phyloP scores from a whole-genome alignment of 2,329 filamentous ascomycete genomes.

The Cladosporium sp. region DNA sequence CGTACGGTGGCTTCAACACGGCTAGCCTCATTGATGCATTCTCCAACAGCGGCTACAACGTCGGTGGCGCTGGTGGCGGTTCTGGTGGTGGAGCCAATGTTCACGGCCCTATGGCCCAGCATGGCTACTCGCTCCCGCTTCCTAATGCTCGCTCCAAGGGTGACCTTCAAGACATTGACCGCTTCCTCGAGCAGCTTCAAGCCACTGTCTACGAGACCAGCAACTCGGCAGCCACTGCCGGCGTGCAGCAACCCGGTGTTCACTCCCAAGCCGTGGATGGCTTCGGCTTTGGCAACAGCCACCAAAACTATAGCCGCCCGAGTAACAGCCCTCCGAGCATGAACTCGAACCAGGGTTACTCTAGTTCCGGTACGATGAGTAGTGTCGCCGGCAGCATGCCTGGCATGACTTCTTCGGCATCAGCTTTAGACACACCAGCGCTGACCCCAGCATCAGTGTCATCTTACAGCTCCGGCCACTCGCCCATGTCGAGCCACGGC shows the following conservation, averaged over 20 bases:
- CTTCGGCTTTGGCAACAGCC: slow-evolving; percentile 51
- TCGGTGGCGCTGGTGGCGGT: slow-evolving; percentile 17
- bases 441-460: slow-evolving; percentile 71
- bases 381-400: slow-evolving; percentile 36
- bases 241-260: slow-evolving; percentile 68
- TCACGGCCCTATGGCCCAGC: slow-evolving; percentile 58
- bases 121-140: slow-evolving; percentile 79
- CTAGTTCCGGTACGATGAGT: slow-evolving; percentile 23
- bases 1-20: slow-evolving; percentile 28
- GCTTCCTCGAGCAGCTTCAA: slow-evolving; percentile 93
- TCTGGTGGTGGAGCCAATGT: slow-evolving; percentile 44
- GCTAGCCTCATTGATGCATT: slow-evolving; percentile 34
- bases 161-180: slow-evolving; percentile 89
- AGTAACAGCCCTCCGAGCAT: slow-evolving; percentile 53
- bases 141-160: slow-evolving; percentile 91
- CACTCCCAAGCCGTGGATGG: slow-evolving; percentile 51
- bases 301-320: slow-evolving; percentile 46
- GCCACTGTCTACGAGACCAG: slow-evolving; percentile 92
- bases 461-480: slow-evolving; percentile 73
- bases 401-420: slow-evolving; percentile 38
- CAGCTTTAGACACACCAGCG: slow-evolving; percentile 62
- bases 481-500: slow-evolving; percentile 65
- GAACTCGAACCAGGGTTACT: slow-evolving; percentile 23
- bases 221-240: slow-evolving; percentile 67
- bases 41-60: slow-evolving; percentile 21